These are phyloP conservation scores for Solanum bukasovii DNA, from an alignment of 257 asterid genomes.

Conservation along the genomic window DNA sequence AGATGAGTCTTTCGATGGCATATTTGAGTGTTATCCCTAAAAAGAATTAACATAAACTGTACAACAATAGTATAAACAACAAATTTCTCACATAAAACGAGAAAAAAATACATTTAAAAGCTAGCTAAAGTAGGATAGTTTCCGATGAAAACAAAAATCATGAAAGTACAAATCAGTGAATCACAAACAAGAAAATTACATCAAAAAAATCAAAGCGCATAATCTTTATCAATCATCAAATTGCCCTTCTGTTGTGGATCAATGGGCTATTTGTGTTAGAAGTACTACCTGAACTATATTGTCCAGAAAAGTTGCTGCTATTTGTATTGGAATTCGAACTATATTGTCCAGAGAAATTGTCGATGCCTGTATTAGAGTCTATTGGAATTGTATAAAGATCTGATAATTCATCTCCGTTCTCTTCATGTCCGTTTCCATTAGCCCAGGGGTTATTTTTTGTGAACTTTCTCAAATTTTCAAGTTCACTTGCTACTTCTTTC, in stretches of 20 bases:
- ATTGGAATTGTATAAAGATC: constrained; percentile 48
- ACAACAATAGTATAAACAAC: background rate
- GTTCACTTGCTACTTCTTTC: constrained; percentile 71
- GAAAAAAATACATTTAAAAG: background rate
- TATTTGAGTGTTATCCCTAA: too few species aligned
- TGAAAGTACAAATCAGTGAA: background rate
- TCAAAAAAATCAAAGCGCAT: background rate
- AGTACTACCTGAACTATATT: constrained; percentile 22
- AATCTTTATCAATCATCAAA: background rate
- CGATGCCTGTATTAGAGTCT: background rate
- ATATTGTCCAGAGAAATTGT: constrained; percentile 12
- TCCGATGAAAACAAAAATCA: background rate
- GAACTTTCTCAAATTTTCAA: constrained; percentile 52
- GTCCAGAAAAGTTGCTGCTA: constrained; percentile 17
- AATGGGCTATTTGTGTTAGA: constrained; percentile 17
- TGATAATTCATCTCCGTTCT: background rate
- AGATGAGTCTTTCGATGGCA: too few species aligned
- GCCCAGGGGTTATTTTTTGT: constrained; percentile 38
- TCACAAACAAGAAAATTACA: background rate
- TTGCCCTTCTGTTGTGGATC: background rate
- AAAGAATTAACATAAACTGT: too few species aligned
- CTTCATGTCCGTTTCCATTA: constrained; percentile 16
- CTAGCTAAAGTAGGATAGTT: background rate
- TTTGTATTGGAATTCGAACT: constrained; percentile 7
- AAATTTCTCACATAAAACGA: background rate